A percentile compares a stretch with the other conserved stretches of the same genome.
phyloP scores from a whole-genome alignment of 805 yeast species.

The Candida coquimbonensis region DNA sequence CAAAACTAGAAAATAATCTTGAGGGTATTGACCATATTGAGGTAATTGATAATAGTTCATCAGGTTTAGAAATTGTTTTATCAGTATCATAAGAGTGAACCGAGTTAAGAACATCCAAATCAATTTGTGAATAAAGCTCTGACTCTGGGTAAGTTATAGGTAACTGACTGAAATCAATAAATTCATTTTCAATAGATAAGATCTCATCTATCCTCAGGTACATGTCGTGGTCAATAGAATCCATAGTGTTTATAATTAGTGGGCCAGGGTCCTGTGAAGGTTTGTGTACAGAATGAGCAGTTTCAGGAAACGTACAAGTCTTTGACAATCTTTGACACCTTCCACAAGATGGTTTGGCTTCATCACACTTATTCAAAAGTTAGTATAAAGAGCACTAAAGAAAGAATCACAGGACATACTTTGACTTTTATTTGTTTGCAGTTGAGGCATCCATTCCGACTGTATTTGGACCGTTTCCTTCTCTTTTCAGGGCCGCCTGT shows the following conservation, averaged over 20 bases:
- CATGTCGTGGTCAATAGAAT: conserved; percentile 16
- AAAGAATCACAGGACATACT: conserved; percentile 5
- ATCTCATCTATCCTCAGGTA: conserved; percentile 14
- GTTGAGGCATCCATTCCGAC: conserved; percentile 33
- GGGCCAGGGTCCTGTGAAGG: neutral
- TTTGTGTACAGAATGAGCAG: neutral
- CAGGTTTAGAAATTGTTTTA: neutral
- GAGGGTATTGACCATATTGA: conserved; percentile 14
- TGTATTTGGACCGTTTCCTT: conserved; percentile 14
- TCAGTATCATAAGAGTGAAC: conserved; percentile 1
- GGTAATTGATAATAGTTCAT: conserved; percentile 5
- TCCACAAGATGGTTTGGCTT: conserved; percentile 10
- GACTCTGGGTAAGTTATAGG: conserved; percentile 2
- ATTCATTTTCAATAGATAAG: conserved; percentile 1
- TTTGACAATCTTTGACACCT: conserved; percentile 8
- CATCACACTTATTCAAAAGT: conserved; percentile 10
- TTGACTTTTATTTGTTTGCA: conserved; percentile 38
- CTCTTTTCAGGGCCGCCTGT: too few relatives aligned
- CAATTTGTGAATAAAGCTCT: conserved; percentile 4
- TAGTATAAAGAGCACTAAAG: neutral
- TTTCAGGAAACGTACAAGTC: conserved; percentile 5
- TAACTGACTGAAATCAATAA: conserved; percentile 1
- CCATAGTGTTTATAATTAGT: conserved; percentile 3
- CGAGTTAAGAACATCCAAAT: neutral
- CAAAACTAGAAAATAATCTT: conserved; percentile 9